Evolutionary conservation across 192 early-diverging fungal genomes (phyloP), one percentile per base, ranked within the genome.

Genomic region (Dissophora ornata): DNA sequence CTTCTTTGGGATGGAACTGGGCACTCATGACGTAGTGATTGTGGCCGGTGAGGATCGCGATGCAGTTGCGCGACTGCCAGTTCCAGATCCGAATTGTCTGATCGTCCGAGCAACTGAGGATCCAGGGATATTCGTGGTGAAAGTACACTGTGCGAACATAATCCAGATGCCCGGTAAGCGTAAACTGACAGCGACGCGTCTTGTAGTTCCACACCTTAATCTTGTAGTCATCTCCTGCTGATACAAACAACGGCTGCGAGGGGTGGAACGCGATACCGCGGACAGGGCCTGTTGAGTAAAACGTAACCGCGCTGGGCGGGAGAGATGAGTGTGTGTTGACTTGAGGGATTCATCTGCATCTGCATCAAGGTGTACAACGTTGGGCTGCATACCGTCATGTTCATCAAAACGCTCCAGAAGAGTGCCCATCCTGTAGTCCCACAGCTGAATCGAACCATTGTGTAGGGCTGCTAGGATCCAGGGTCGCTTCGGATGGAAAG

Each of bases 131-230:
- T 80, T 99, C 98, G 67, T 94, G 92, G 74, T 99, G 98, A 82
- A 99, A 99, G 80, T 85, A 94, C 1, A 97, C 95, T 4, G 95
- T 95, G 58, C 98, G 94, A 38, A 99, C 95, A 69, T 97, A 99
- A 73, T 99, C 98, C 68, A 99, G 81, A 85, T 99, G 98, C 6
- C 98, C 98, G 45, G 94, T 96, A 34, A 99, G 86, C 21, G 98
- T 98, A 64, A 97, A 99, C 29, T 96, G 84, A 74, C 96, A 99
- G 67, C 96, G 92, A 16, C 95, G 89, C 47, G 91, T 94, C 82
- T 98, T 98, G 88, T 97, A 94, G 86, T 98, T 98, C 98, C 98
- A 99, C 18, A 99, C 96, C 82, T 97, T 97, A 73, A 99, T 95
- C 82, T 98, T 99, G 88, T 98, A 97, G 82, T 99, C 98, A 75